Conservation (phyloP, 2,329 filamentous ascomycete genomes). For the Rhexocercosporidium sp. region DNA sequence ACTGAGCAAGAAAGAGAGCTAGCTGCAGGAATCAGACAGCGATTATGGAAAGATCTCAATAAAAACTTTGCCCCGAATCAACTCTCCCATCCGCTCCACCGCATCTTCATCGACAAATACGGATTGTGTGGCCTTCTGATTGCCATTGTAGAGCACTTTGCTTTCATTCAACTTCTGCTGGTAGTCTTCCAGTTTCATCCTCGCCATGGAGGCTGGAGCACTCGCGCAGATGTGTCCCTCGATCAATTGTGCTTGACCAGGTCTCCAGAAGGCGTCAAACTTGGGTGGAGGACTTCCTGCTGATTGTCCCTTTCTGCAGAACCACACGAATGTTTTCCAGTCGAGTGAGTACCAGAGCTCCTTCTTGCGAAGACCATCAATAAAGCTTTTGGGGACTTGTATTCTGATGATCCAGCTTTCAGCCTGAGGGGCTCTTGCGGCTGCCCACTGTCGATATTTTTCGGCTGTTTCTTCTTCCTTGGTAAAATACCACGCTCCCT, state of each 20-base stretch:
- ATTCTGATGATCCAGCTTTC: background rate
- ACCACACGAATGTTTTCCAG: background rate
- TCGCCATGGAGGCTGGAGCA: no score
- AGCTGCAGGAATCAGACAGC: no score
- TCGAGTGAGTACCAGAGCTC: background rate
- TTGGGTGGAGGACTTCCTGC: background rate
- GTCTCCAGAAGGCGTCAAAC: background rate
- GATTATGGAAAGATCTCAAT: background rate
- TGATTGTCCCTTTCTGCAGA: background rate
- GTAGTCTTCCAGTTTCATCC: background rate
- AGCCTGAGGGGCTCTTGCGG: background rate
- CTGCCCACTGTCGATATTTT: background rate
- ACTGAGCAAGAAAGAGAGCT: no score
- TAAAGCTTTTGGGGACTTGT: background rate
- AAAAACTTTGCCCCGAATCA: background rate
- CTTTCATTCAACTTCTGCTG: background rate
- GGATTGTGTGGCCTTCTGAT: background rate
- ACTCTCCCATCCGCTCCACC: background rate
- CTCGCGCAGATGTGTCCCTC: background rate
- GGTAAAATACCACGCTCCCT: background rate
- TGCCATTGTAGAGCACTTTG: background rate
- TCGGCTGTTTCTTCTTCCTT: background rate
- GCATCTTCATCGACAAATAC: background rate
- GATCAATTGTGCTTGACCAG: background rate
- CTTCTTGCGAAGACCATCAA: background rate